Base-by-base conservation (phyloP, 495 filamentous ascomycete genomes). In the Talaromyces liani region DNA sequence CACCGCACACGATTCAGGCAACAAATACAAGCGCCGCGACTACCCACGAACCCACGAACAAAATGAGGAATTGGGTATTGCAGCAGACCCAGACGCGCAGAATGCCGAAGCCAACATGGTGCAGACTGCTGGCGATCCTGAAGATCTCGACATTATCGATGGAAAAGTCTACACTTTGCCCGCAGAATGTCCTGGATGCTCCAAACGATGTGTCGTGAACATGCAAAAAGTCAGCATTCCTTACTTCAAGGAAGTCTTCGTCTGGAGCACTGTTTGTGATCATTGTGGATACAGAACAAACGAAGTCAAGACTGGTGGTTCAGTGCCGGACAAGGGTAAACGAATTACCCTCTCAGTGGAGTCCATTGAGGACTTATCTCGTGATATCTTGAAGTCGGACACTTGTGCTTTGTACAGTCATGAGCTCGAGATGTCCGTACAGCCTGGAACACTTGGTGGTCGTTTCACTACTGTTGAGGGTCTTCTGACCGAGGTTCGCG, bases 141-240 rank as follows among this genome's bases (percentile, higher is more conserved):
- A 85, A 3, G 83, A 88, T 45, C 84, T 88, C 25, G 88, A 96
- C 24, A 94, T 98, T 64, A 80, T 93, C 39, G 90, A 93, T 59
- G 90, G 93, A 69, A 84, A 94, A 71, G 87, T 95, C 16, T 97
- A 98, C 77, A 85, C 86, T 36, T 90, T 99, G 74, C 93, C 92
- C 16, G 86, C 92, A 6, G 86, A 86, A 22, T 99, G 94, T 75
- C 94, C 95, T 0, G 93, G 91, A 62, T 99, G 94, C 75, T 83
- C 85, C 66, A 90, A 88, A 72, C 75, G 80, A 5, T 96, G 93
- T 74, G 82, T 83, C 6, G 91, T 93, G 25, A 91, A 94, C 71
- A 93, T 97, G 87, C 93, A 96, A 79, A 92, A 96, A 81, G 90
- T 98, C 51, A 88, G 93, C 65, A 97, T 99, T 61, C 94, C 94